Percentiles rank a stretch among this genome's conserved stretches.
Conservation (phyloP, 2,329 filamentous ascomycete species). For the Monosporascus sp. region DNA sequence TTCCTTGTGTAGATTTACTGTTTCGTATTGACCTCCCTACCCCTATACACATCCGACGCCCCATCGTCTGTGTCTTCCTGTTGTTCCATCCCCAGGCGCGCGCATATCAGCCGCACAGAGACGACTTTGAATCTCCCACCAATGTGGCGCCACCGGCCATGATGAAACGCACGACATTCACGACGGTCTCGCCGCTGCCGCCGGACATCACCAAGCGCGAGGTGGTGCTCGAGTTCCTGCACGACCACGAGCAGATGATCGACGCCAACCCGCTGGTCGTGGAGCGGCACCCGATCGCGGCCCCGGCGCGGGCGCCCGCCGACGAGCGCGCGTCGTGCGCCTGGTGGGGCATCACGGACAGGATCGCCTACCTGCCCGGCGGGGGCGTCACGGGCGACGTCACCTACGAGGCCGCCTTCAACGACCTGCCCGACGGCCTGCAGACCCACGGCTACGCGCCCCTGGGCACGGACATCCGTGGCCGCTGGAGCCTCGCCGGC, state of each 20-base stretch:
- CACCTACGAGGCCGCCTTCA: conserved; percentile 74
- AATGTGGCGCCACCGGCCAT: conserved; percentile 36
- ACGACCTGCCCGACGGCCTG: conserved; percentile 65
- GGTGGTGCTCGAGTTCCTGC: conserved; percentile 68
- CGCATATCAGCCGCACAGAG: background rate
- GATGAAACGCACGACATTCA: conserved; percentile 68
- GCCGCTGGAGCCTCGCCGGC: conserved; percentile 72
- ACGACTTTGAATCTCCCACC: background rate
- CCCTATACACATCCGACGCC: too few species aligned
- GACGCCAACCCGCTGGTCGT: conserved; percentile 80
- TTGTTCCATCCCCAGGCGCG: too few species aligned
- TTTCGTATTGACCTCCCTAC: too few species aligned
- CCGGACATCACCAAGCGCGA: conserved; percentile 55
- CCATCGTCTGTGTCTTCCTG: too few species aligned
- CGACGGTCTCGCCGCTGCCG: conserved; percentile 73
- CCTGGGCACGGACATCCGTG: conserved; percentile 71
- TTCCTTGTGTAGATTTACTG: too few species aligned
- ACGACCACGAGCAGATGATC: conserved; percentile 78
- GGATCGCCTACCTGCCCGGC: conserved; percentile 68
- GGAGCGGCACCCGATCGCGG: conserved; percentile 61
- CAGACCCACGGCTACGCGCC: conserved; percentile 83
- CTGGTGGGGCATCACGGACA: conserved; percentile 79
- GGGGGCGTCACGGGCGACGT: conserved; percentile 60
- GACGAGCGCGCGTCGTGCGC: conserved; percentile 64
- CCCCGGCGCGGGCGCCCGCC: conserved; percentile 58